A percentile compares a stretch with the other conserved stretches of the same genome.
phyloP scores from a whole-genome alignment of 2,329 filamentous ascomycete species.

The Colletotrichum tropicicola region DNA sequence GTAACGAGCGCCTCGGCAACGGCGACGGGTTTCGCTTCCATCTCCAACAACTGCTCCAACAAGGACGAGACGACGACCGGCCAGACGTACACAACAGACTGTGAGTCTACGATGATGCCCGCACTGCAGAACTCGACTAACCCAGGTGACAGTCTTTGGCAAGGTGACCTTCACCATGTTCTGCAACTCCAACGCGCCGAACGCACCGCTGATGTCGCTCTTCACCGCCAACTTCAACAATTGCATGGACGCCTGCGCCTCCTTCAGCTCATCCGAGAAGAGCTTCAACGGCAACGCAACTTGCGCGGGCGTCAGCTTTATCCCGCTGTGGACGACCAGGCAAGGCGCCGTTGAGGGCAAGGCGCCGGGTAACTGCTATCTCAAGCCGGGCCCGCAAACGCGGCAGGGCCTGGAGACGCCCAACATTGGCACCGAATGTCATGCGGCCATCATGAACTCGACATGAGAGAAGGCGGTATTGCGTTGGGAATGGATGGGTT shows the following conservation, averaged over 20 bases:
- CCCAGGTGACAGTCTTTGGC: slow-evolving; percentile 44
- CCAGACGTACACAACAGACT: slow-evolving; percentile 48
- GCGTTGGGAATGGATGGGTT: neutral
- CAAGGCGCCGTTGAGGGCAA: slow-evolving; percentile 38
- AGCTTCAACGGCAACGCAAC: slow-evolving; percentile 32
- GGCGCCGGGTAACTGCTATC: slow-evolving; percentile 55
- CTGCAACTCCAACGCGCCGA: slow-evolving; percentile 53
- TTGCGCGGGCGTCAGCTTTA: slow-evolving; percentile 48
- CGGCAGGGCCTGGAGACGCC: slow-evolving; percentile 37
- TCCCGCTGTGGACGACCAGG: slow-evolving; percentile 53
- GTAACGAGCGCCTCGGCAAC: slow-evolving; percentile 33
- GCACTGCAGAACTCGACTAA: neutral
- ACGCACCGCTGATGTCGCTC: slow-evolving; percentile 46
- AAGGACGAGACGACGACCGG: slow-evolving; percentile 44
- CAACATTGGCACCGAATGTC: slow-evolving; percentile 44
- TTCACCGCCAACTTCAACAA: slow-evolving; percentile 53
- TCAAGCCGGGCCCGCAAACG: slow-evolving; percentile 50
- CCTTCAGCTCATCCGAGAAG: slow-evolving; percentile 34
- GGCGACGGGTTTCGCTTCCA: slow-evolving; percentile 36
- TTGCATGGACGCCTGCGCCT: slow-evolving; percentile 58
- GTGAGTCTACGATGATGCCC: slow-evolving; percentile 37
- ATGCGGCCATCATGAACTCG: slow-evolving; percentile 42
- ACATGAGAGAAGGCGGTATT: neutral
- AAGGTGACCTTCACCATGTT: slow-evolving; percentile 49
- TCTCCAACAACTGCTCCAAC: slow-evolving; percentile 52